Conservation (phyloP, 2,329 filamentous ascomycete species). For the Fusarium drepaniforme region DNA sequence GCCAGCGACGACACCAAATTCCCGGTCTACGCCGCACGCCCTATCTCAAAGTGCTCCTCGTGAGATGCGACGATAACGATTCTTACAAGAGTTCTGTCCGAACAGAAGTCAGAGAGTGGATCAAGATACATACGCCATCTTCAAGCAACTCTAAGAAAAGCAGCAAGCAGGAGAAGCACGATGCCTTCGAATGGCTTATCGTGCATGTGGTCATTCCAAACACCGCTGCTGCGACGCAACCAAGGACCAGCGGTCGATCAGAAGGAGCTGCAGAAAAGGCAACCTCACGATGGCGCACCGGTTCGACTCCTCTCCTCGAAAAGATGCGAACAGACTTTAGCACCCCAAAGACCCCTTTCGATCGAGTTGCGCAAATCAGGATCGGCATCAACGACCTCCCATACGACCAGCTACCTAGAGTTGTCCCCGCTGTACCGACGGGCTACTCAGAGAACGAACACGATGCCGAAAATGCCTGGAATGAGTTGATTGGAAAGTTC, state of each 20-base stretch:
- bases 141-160: constrained; percentile 65
- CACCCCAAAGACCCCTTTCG: constrained; percentile 74
- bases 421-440: constrained; percentile 72
- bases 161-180: constrained; percentile 88
- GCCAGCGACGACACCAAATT: constrained; percentile 85
- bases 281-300: constrained; percentile 81
- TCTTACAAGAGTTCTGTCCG: constrained; percentile 86
- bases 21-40: constrained; percentile 92
- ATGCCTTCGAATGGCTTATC: constrained; percentile 96
- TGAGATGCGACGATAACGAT: constrained; percentile 96
- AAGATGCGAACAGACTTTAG: constrained; percentile 91
- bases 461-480: constrained; percentile 86
- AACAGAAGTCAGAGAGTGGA: constrained; percentile 88
- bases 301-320: constrained; percentile 86
- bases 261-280: constrained; percentile 75
- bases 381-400: constrained; percentile 78
- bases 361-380: constrained; percentile 88
- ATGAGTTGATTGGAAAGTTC: constrained; percentile 86
- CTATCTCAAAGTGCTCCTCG: constrained; percentile 89
- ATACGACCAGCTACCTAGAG: constrained; percentile 72
- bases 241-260: constrained; percentile 69
- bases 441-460: constrained; percentile 78
- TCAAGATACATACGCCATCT: constrained; percentile 79
- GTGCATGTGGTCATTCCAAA: constrained; percentile 93
- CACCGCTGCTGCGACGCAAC: constrained; percentile 83